Base-by-base conservation (phyloP, 2,329 filamentous ascomycete genomes). In the Aureobasidium zeae region DNA sequence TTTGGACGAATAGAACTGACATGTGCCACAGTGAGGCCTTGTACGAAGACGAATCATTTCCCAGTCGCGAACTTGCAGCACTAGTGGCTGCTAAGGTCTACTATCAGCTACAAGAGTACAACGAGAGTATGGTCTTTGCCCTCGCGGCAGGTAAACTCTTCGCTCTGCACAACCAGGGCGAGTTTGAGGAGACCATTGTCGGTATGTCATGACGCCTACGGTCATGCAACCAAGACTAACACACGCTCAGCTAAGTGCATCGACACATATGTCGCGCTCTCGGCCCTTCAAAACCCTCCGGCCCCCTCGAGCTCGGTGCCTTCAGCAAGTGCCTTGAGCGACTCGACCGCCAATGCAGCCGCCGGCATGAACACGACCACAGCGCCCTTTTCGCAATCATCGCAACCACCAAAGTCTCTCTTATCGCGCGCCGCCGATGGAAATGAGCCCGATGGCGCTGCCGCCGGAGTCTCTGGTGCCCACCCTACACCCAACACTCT, bases 141-240 rank as follows among this genome's bases (percentile, higher is more conserved):
- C 77, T 98, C 33, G 88, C 87, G 47, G 88, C 91, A 17, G 91
- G 91, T 48, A 86, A 95, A 61, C 79, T 94, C 37, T 95, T 98
- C 73, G 86, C 93, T 69, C 77, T 96, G 52, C 85, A 95, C 58
- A 76, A 81, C 44, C 82, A 85, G 41, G 84, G 86, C 65, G 91
- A 98, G 70, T 98, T 94, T 59, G 91, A 98, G 66, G 88, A 98
- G 70, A 98, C 91, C 46, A 96, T 98, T 68, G 88, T 96, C 63
- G 89, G 74, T 77, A 65, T 57, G 69, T 62, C 8, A 24, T 16
- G n/a, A 21, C n/a, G 16, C 4, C 13, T 9, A 24, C 12, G 11
- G 7, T 46, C 35, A n/a, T 20, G 8, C 31, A 15, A 8, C 5
- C 22, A 21, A 13, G 19, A 13, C 46, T 46, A 33, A 46, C 38